Evolutionary conservation across 2,329 filamentous ascomycete genomes (phyloP).

Genomic region (Ilyonectria mors-panacis): DNA sequence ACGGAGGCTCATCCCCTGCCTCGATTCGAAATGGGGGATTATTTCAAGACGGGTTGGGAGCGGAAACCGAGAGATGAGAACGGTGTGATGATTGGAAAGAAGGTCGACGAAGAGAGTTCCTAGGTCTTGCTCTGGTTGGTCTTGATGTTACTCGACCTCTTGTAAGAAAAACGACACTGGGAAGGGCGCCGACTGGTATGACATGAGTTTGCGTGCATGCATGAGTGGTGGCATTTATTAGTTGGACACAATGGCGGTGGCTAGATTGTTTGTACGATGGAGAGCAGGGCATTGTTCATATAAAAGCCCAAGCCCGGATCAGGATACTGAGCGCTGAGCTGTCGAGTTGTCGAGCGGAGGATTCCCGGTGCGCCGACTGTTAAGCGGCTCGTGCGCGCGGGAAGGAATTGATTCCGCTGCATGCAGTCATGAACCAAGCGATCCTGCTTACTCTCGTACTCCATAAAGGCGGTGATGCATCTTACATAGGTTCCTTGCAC

Average conservation of each 20-base stretch:
- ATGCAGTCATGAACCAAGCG: background rate
- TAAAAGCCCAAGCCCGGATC: background rate
- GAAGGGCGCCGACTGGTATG: background rate
- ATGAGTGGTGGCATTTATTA: constrained; percentile 6
- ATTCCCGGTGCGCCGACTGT: constrained; percentile 12
- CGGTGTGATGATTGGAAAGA: constrained; percentile 55
- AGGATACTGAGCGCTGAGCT: constrained; percentile 9
- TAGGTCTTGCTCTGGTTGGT: background rate
- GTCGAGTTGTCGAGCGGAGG: background rate
- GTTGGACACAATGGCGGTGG: constrained; percentile 3
- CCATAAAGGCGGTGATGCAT: background rate
- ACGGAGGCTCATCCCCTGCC: constrained; percentile 96
- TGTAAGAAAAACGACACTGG: background rate
- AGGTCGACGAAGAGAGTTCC: constrained; percentile 25
- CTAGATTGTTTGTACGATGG: constrained; percentile 28
- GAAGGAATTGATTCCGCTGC: constrained; percentile 21
- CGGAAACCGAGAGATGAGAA: constrained; percentile 72
- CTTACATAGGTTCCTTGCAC: background rate
- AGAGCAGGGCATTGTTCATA: background rate
- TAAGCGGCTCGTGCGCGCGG: constrained; percentile 30
- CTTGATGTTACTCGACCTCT: background rate
- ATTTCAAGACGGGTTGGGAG: constrained; percentile 85
- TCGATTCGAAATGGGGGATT: constrained; percentile 82
- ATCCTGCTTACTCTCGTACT: background rate
- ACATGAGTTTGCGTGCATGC: background rate